phyloP scores from a whole-genome alignment of 768 basidiomycete genomes.

The Lactifluus piperatus region DNA sequence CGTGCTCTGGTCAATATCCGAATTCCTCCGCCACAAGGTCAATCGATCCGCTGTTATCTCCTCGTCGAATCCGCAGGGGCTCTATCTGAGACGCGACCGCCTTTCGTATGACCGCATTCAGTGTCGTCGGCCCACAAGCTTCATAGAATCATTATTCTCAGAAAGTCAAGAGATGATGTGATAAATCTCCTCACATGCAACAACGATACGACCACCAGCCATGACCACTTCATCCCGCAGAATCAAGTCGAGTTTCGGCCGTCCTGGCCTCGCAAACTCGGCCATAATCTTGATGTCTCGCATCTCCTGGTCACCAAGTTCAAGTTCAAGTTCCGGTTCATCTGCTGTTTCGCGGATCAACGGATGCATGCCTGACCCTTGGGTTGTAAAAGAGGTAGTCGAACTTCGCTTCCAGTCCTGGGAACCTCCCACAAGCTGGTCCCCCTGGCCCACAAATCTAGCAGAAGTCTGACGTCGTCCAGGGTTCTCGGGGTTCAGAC shows the following conservation, averaged over 20 bases:
- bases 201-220: constrained; percentile 48
- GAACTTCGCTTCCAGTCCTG: constrained; percentile 3
- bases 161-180: neutral
- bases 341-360: constrained; percentile 25
- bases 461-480: neutral
- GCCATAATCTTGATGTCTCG: constrained; percentile 48
- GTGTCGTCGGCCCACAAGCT: constrained; percentile 68
- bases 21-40: constrained; percentile 62
- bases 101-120: constrained; percentile 63
- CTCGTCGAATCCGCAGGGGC: constrained; percentile 41
- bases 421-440: neutral
- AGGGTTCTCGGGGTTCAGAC: neutral
- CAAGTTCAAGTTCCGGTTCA: constrained; percentile 38
- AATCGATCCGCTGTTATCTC: constrained; percentile 52
- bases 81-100: constrained; percentile 52
- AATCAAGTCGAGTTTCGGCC: constrained; percentile 54
- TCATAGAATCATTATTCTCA: neutral
- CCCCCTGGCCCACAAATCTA: neutral
- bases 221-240: constrained; percentile 54
- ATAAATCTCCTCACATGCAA: constrained; percentile 38
- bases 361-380: constrained; percentile 23
- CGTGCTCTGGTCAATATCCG: constrained; percentile 35
- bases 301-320: constrained; percentile 50
- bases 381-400: neutral
- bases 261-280: constrained; percentile 56